Percentiles rank a stretch among this genome's conserved stretches.
phyloP scores from a whole-genome alignment of 2,329 filamentous ascomycete species.

The Tolypocladium album region DNA sequence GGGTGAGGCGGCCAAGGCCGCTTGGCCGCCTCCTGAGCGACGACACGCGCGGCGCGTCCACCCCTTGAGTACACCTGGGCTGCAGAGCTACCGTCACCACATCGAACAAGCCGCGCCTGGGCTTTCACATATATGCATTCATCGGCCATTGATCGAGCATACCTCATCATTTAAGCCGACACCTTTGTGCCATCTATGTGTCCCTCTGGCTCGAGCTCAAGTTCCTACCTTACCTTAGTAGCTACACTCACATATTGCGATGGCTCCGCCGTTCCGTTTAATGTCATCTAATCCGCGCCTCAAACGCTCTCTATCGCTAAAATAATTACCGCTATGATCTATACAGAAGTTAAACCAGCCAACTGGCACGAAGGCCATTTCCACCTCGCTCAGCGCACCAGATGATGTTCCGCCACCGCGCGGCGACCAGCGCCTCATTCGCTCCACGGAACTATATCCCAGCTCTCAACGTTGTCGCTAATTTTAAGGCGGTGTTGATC shows the following conservation, averaged over 20 bases:
- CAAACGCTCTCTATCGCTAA: neutral
- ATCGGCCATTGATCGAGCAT: neutral
- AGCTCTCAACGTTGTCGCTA: slow-evolving; percentile 50
- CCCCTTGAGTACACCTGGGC: too few relatives aligned
- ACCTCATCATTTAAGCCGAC: neutral
- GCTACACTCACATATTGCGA: neutral
- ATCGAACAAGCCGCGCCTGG: neutral
- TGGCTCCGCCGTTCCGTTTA: neutral
- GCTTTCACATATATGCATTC: neutral
- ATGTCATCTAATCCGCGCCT: neutral
- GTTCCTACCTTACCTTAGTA: too few relatives aligned
- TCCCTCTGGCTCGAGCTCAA: neutral
- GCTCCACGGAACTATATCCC: slow-evolving; percentile 52
- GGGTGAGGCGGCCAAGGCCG: too few relatives aligned
- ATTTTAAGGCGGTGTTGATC: slow-evolving; percentile 61
- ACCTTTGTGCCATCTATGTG: neutral
- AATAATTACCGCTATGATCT: neutral
- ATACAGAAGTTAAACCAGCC: neutral
- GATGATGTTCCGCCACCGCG: neutral
- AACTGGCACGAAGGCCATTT: neutral
- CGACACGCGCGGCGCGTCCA: too few relatives aligned
- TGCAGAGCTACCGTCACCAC: neutral
- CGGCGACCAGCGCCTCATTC: slow-evolving; percentile 6
- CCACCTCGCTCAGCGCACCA: neutral
- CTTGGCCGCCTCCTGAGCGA: neutral